phyloP scores from a whole-genome alignment of 176 grass and related monocot species.

The Eremochloa ophiuroides region DNA sequence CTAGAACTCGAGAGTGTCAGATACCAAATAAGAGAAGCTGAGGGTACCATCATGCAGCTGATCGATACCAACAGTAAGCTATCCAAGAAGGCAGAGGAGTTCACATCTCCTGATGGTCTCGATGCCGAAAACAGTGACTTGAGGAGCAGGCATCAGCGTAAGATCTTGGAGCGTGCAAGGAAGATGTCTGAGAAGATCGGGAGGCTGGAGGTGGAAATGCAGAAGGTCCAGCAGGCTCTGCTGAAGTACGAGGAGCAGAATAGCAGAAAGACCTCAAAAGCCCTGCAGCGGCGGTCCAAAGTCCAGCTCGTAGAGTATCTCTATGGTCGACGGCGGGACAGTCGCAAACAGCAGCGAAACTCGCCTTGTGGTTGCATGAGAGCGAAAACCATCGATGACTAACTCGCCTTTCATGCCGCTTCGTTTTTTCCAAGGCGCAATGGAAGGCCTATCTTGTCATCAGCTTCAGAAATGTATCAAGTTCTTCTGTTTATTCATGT shows the following conservation, averaged over 20 bases:
- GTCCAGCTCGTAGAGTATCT: conserved; percentile 79
- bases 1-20: conserved; percentile 48
- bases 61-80: conserved; percentile 79
- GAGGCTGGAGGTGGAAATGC: conserved; percentile 67
- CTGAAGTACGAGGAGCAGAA: conserved; percentile 63
- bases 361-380: conserved; percentile 75
- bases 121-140: conserved; percentile 44
- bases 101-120: conserved; percentile 29
- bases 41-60: conserved; percentile 62
- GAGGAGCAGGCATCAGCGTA: conserved; percentile 63
- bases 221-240: conserved; percentile 62
- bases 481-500: background rate
- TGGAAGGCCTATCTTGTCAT: conserved; percentile 27
- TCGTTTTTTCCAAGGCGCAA: conserved; percentile 25
- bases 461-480: conserved; percentile 20
- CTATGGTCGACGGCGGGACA: conserved; percentile 58
- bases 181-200: conserved; percentile 87
- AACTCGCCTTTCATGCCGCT: conserved; percentile 25
- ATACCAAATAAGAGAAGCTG: conserved; percentile 69
- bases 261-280: conserved; percentile 37
- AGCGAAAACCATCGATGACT: conserved; percentile 55
- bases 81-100: conserved; percentile 69
- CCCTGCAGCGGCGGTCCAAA: conserved; percentile 40
- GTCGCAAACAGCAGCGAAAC: conserved; percentile 35
- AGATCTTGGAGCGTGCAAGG: conserved; percentile 66